Conservation (phyloP, 2,329 filamentous ascomycete genomes). For the Cladosporium sp. region DNA sequence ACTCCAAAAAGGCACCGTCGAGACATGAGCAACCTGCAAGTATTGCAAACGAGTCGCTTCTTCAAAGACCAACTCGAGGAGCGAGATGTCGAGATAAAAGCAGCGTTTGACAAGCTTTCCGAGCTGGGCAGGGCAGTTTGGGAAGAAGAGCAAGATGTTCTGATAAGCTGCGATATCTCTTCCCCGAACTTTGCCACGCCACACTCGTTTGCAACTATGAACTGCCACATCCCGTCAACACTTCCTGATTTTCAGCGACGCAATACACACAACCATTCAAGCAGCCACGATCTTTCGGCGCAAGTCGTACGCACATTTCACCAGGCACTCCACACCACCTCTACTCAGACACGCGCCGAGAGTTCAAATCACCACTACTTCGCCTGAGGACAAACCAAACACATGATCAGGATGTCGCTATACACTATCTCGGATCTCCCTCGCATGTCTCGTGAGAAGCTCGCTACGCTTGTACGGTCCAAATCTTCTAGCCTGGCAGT, state of each 20-base stretch:
- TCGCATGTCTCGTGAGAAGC: conserved; percentile 68
- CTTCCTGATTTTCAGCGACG: background rate
- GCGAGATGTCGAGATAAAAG: background rate
- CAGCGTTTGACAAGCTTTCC: background rate
- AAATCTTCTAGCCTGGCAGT: conserved; percentile 60
- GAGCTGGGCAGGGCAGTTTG: background rate
- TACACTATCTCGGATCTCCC: conserved; percentile 64
- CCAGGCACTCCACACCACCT: background rate
- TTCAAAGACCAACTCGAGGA: background rate
- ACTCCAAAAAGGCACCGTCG: conserved; percentile 28
- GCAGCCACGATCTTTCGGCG: background rate
- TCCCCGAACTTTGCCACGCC: background rate
- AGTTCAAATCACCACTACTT: background rate
- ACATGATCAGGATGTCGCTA: conserved; percentile 31
- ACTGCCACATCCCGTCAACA: background rate
- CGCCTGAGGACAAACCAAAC: background rate
- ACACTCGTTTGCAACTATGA: background rate
- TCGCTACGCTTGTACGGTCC: conserved; percentile 61
- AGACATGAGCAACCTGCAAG: background rate
- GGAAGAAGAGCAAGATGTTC: background rate
- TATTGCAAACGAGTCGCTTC: background rate
- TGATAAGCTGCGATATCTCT: background rate
- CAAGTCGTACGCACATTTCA: background rate
- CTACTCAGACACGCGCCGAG: background rate
- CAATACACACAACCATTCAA: background rate